Base-by-base conservation (phyloP, 2,329 filamentous ascomycete species). In the Colletotrichum siamense region DNA sequence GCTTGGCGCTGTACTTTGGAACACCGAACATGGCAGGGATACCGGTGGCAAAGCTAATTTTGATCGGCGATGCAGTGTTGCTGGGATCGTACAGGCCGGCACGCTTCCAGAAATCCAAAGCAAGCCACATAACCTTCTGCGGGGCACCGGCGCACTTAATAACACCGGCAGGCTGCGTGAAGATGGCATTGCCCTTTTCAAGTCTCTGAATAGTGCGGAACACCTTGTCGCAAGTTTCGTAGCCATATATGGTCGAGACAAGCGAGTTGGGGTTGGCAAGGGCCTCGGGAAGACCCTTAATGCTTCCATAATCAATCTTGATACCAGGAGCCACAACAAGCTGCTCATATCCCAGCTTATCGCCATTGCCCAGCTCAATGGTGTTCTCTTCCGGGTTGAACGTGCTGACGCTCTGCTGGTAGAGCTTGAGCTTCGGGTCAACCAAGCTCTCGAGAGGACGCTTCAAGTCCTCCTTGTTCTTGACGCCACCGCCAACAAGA, bases 401-500 rank as follows among this genome's bases (percentile, higher is more conserved):
- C 0, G 82, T 81, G 34, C 82, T 80, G 3, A 93, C 91, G 4
- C 83, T 81, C 2, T 89, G 83, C 74, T 88, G 86, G 85, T 94
- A 94, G 79, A 92, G 88, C 79, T 90, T 90, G 77, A 94, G 83
- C 80, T 92, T 92, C n/a, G 89, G 82, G 79, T 93, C 88, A 9
- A 94, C 82, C 65, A 94, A 81, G 64, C 84, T 84, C 6, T 84
- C 79, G 52, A 93, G 81, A 2, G 89, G 89, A 72, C 85, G 83
- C 63, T 88, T 88, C 72, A 94, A 83, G 28, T 92, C 88, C 77
- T 92, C 86, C 81, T 92, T 92, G 63, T 86, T 88, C 83, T 94
- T 94, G 52, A 94, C 86, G 5, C 92, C 92, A 52, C 91, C 92
- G 59, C 92, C 92, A 3, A 94, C 92, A 2, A 94, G 86, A 3